phyloP scores from a whole-genome alignment of 768 basidiomycete genomes.

The Rossbeevera mucosa region DNA sequence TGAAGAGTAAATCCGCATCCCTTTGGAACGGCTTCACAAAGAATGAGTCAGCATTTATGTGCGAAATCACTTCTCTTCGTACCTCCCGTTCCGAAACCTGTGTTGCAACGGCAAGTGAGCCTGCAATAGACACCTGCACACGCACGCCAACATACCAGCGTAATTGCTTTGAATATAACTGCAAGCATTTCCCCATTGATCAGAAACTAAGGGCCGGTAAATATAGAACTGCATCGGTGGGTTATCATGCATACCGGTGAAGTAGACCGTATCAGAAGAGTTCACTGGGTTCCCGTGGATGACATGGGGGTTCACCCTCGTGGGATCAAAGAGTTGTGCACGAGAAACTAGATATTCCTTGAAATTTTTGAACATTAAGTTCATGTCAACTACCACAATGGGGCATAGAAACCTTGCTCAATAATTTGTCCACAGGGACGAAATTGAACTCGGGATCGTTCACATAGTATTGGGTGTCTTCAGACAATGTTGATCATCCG shows the following conservation, averaged over 20 bases:
- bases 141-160: slow-evolving; percentile 46
- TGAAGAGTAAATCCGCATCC: slow-evolving; percentile 97
- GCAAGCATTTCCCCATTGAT: slow-evolving; percentile 87
- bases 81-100: slow-evolving; percentile 90
- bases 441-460: slow-evolving; percentile 78
- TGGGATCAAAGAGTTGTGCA: slow-evolving; percentile 73
- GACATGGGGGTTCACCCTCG: slow-evolving; percentile 59
- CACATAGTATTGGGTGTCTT: slow-evolving; percentile 88
- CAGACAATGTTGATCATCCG: not conserved
- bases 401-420: slow-evolving; percentile 63
- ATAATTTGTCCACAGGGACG: slow-evolving; percentile 74
- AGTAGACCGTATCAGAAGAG: slow-evolving; percentile 93
- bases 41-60: slow-evolving; percentile 2
- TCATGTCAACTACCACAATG: not conserved
- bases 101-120: slow-evolving; percentile 3
- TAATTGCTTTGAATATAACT: slow-evolving; percentile 90
- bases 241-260: slow-evolving; percentile 56
- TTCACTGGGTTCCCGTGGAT: slow-evolving; percentile 76
- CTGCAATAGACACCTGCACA: not conserved
- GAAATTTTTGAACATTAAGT: not conserved
- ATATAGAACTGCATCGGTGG: not conserved
- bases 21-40: slow-evolving; percentile 69
- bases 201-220: slow-evolving; percentile 50
- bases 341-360: slow-evolving; percentile 81
- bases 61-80: slow-evolving; percentile 3